These are phyloP conservation scores for Pseudocercospora cruenta DNA, from an alignment of 2,329 filamentous ascomycete genomes.

Conservation along the genomic window DNA sequence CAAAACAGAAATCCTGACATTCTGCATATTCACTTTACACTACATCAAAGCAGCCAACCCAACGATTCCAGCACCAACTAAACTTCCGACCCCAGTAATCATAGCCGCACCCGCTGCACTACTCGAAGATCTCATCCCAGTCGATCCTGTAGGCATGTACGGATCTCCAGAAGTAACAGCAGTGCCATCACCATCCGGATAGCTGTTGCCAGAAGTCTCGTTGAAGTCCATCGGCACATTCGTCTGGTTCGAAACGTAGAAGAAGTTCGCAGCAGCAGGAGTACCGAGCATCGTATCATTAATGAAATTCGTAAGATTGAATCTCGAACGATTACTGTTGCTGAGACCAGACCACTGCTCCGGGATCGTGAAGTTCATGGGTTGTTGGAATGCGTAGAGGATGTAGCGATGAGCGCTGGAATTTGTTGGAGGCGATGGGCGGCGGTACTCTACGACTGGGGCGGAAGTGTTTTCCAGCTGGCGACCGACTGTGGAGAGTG, in stretches of 20 bases:
- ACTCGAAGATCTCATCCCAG: not conserved
- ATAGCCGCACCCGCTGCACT: constrained; percentile 17
- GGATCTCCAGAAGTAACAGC: constrained; percentile 21
- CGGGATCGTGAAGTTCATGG: constrained; percentile 16
- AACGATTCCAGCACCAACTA: constrained; percentile 18
- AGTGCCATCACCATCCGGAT: constrained; percentile 19
- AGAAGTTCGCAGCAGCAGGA: constrained; percentile 21
- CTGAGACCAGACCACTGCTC: constrained; percentile 16
- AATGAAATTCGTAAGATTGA: constrained; percentile 22
- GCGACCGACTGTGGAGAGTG: not conserved
- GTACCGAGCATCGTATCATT: constrained; percentile 14
- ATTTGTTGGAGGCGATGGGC: constrained; percentile 19
- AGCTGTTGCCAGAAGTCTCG: constrained; percentile 9
- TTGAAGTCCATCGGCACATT: constrained; percentile 17
- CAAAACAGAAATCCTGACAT: too few relatives aligned
- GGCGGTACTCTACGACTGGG: constrained; percentile 10
- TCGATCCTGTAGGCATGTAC: constrained; percentile 11
- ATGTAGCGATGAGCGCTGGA: constrained; percentile 22
- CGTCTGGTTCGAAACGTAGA: constrained; percentile 20
- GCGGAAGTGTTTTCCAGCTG: constrained; percentile 7
- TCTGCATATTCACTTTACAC: not conserved
- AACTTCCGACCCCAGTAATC: constrained; percentile 19
- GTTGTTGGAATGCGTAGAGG: constrained; percentile 21
- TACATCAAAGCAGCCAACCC: constrained; percentile 19
- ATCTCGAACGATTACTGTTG: constrained; percentile 9